Base-by-base conservation (phyloP, 2,329 filamentous ascomycete species). In the Pseudogymnoascus sp. region DNA sequence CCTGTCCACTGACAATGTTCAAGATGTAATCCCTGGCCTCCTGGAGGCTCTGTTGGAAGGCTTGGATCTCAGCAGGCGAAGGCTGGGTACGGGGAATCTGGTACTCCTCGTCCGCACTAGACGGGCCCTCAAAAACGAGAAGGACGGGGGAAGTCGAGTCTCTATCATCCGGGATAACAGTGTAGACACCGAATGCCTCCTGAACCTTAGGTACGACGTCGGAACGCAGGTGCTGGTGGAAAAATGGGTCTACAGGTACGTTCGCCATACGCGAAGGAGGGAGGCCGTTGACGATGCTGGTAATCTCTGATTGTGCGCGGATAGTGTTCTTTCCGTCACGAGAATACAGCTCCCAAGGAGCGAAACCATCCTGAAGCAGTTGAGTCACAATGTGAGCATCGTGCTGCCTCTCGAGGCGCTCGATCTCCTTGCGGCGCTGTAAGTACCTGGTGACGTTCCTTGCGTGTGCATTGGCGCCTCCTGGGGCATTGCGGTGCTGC, bases 361-460 rank as follows among this genome's bases (percentile, higher is more conserved):
- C 84, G 10, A 89, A 84, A 37, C 87, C 87, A 51, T 90, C 86
- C 60, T 83, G 80, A 2, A 84, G 83, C 67, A 83, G 83, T 0
- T 91, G 90, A 1, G 92, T 87, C 70, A 93, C 90, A 73, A 97
- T 96, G 74, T 91, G 90, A n/a, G 92, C 88, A 71, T 89, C 84
- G 75, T 96, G 90, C 59, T 84, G 77, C 65, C 83, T 85, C 78
- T 97, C 92, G 12, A 99, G 81, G 61, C 91, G 86, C 69, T 90
- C 85, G 70, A 97, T 88, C 69, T 93, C 90, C 69, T 86, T 84
- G 54, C 90, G 88, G 71, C 95, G 86, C 63, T 87, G 87, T 61
- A 97, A 82, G 76, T 99, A 99, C 63, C 91, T 87, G 1, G 93
- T 95, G 64, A 99, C 80, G 69, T 93, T 89, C 65, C 88, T 87